Evolutionary conservation across 768 basidiomycete genomes (phyloP), one percentile per base, ranked within the genome.

Genomic region (Gymnopilus junonius): DNA sequence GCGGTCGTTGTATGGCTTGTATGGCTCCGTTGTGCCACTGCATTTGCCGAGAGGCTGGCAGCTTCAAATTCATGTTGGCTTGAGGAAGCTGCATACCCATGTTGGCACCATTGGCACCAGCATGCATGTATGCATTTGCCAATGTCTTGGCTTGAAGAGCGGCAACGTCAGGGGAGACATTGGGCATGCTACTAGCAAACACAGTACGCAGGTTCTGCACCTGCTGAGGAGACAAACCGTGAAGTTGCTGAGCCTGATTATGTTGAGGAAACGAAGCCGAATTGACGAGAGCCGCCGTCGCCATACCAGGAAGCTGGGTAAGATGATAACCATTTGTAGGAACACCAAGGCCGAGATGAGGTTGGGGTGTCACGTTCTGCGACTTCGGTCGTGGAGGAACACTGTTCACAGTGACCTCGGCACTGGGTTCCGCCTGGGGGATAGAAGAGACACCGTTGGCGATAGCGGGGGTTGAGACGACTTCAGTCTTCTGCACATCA

Each of bases 171-270:
- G 77, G 79, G 17, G 72, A 74, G 29, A 51, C 29, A 11, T 51
- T 51, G 57, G 74, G 69, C 64, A 79, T 70, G 58, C 71, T 70
- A 59, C 72, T 79, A 3, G 82, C 83, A 61, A 88, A 83, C 3
- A 83, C 85, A 8, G 83, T 75, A 74, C 89, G 88, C 42, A 89
- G 68, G 58, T 77, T 82, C 71, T 88, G 86, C 72, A 89, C 76
- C 67, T 89, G 87, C 63, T 90, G 89, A 20, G 77, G 62, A 34
- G 79, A 85, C 48, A 90, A 71, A 8, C 68, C 69, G 17, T 59
- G 57, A 4, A 75, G 74, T 48, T 77, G 80, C 55, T 76, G 69
- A 61, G 70, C 71, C 63, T 71, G 69, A 69, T 72, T 62, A 64
- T 64, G 57, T 35, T 77, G 75, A 74, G 74, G 69, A 69, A 74